Conservation (phyloP, 306 rosid species). For the Quercus parvula region DNA sequence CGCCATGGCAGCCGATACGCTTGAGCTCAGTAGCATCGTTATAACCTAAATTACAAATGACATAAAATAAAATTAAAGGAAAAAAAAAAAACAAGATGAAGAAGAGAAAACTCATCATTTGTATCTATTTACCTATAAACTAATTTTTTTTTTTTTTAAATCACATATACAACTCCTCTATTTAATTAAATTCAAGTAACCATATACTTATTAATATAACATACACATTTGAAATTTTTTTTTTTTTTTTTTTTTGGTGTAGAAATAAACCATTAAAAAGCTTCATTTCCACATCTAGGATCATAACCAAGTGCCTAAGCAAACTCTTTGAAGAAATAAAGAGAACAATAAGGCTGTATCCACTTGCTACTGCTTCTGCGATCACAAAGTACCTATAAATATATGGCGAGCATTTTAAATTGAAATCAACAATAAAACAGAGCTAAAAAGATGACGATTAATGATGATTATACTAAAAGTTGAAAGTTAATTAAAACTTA, state of each 20-base stretch:
- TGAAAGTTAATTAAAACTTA: neutral
- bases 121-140: neutral
- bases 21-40: slow-evolving; percentile 38
- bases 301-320: slow-evolving; percentile 18
- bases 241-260: neutral
- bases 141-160: too few relatives aligned
- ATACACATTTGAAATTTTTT: neutral
- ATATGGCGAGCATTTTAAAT: neutral
- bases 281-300: slow-evolving; percentile 23
- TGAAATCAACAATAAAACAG: neutral
- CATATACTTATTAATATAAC: too few relatives aligned
- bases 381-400: slow-evolving; percentile 27
- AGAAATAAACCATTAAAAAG: neutral
- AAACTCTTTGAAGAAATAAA: slow-evolving; percentile 13
- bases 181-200: too few relatives aligned
- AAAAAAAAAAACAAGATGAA: neutral
- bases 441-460: neutral
- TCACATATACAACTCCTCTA: too few relatives aligned
- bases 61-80: too few relatives aligned
- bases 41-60: slow-evolving; percentile 21
- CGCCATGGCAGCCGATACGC: slow-evolving; percentile 51
- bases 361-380: slow-evolving; percentile 29
- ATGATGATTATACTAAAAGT: too few relatives aligned
- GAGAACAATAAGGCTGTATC: slow-evolving; percentile 23
- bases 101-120: neutral